Evolutionary conservation across 2,329 filamentous ascomycete species (phyloP).

Genomic region (Raffaelea ambrosiae): DNA sequence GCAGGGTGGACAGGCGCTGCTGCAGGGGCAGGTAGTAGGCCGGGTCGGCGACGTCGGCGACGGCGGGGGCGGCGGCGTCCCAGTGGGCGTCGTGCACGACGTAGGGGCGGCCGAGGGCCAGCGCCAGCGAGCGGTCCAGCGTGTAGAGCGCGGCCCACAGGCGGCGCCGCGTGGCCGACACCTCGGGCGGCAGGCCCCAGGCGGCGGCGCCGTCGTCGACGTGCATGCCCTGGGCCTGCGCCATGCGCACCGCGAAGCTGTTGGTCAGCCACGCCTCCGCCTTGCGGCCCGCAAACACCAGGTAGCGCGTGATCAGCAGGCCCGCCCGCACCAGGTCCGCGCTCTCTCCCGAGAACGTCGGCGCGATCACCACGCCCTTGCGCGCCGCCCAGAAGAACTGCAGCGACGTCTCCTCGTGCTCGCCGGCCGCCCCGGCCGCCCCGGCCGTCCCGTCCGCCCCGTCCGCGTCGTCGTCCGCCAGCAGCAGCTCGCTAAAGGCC

Average conservation of each 20-base stretch:
- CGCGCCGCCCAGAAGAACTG: constrained; percentile 31
- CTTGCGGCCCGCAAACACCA: constrained; percentile 27
- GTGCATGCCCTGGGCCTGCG: constrained; percentile 33
- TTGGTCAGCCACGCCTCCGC: constrained; percentile 31
- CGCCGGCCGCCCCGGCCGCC: constrained; percentile 18
- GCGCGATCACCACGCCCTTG: constrained; percentile 29
- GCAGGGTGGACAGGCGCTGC: constrained; percentile 22
- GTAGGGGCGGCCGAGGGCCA: constrained; percentile 30
- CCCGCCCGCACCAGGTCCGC: constrained; percentile 30
- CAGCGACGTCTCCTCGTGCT: constrained; percentile 27
- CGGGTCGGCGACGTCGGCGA: not conserved
- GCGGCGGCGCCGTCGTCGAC: constrained; percentile 31
- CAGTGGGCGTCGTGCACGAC: constrained; percentile 28
- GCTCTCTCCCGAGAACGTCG: constrained; percentile 31
- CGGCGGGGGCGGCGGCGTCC: constrained; percentile 18
- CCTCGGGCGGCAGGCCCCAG: constrained; percentile 26
- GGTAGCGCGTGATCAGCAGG: constrained; percentile 28
- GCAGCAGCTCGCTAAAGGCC: constrained; percentile 27
- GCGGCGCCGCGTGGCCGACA: constrained; percentile 26
- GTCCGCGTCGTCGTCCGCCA: constrained; percentile 16
- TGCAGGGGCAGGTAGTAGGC: not conserved
- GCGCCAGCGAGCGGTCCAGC: constrained; percentile 28
- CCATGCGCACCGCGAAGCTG: constrained; percentile 33
- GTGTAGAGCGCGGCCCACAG: constrained; percentile 31
- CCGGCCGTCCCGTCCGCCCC: too few relatives aligned